phyloP scores from a whole-genome alignment of 768 basidiomycete species.

The Polyporus arcularius region DNA sequence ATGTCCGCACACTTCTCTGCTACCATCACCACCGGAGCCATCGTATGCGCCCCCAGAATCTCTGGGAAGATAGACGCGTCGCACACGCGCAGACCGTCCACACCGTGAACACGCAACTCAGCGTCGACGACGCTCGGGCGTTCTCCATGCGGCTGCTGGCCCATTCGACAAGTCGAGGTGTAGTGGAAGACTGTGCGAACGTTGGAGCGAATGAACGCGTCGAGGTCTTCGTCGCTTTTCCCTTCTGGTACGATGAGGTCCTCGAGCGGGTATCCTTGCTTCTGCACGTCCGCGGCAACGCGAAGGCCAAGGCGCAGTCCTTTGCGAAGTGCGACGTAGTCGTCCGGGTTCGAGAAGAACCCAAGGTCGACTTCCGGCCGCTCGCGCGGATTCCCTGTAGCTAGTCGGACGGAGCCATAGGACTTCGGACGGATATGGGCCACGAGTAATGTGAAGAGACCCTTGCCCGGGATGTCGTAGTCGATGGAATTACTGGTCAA shows the following conservation, averaged over 20 bases:
- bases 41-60: slow-evolving; percentile 34
- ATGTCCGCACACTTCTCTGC: slow-evolving; percentile 43
- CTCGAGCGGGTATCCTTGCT: slow-evolving; percentile 14
- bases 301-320: slow-evolving; percentile 17
- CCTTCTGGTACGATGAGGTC: slow-evolving; percentile 27
- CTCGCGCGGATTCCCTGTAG: slow-evolving; percentile 33
- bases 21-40: slow-evolving; percentile 37
- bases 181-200: slow-evolving; percentile 37
- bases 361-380: slow-evolving; percentile 34
- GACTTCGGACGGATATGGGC: slow-evolving; percentile 29
- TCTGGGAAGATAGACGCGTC: slow-evolving; percentile 27
- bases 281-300: slow-evolving; percentile 20
- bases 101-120: slow-evolving; percentile 45
- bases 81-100: slow-evolving; percentile 40
- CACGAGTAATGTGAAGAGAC: slow-evolving; percentile 22
- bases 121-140: slow-evolving; percentile 42
- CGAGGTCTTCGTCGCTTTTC: slow-evolving; percentile 31
- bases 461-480: slow-evolving; percentile 12
- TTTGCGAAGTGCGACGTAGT: slow-evolving; percentile 29
- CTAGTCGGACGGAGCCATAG: slow-evolving; percentile 27
- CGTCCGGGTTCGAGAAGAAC: slow-evolving; percentile 27
- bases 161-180: slow-evolving; percentile 40
- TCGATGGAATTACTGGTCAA: slow-evolving; percentile 17
- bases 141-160: neutral
- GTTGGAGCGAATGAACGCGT: slow-evolving; percentile 28